Evolutionary conservation across 2,329 filamentous ascomycete genomes (phyloP), one percentile per base, ranked within the genome.

Genomic region (Acrodontium crateriforme): DNA sequence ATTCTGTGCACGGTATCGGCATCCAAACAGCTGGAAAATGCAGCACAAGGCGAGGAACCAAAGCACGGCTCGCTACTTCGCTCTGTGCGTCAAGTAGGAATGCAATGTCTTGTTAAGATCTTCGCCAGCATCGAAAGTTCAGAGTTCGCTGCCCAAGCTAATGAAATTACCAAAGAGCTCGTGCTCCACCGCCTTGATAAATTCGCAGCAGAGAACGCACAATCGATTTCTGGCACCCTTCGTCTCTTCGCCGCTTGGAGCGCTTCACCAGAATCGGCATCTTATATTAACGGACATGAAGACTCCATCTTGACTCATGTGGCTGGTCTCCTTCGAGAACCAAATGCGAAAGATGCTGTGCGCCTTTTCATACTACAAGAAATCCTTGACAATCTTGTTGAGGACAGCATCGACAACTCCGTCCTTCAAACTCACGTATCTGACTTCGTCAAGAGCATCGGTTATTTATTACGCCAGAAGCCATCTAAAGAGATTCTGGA

Each of bases 191-290:
- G 83, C 39, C 61, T 95, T 11, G 69, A 77, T 2, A 81, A 79
- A 32, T 70, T 98, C 29, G 72, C 84, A 0, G 63, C 70, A 4
- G 89, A 98, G 57, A 93, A 82, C 23, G 79, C 83, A 0, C 85
- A 98, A 49, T 82, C 83, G 9, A 65, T 94, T 6, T 95, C 89
- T 3, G 80, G 77, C 10, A 69, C 84, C 21, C 67, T 94, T 36
- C 75, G 77, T 37, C 62, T 98, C 4, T 73, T 98, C 37, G 74
- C 72, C 3, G 79, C 78, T 2, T 93, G 87, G 80, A 76, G 82
- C 3, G 68, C 69, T 32, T 66, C 77, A 13, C 63, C 71, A 0
- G 67, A 64, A 35, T 76, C 74, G 1, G 74, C 76, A 1, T 48
- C 74, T 5, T 81, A 89, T 42, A 63, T 98, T 6, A 69, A 77